Base-by-base conservation (phyloP, 345 rosid species). In the Salix dunnii region DNA sequence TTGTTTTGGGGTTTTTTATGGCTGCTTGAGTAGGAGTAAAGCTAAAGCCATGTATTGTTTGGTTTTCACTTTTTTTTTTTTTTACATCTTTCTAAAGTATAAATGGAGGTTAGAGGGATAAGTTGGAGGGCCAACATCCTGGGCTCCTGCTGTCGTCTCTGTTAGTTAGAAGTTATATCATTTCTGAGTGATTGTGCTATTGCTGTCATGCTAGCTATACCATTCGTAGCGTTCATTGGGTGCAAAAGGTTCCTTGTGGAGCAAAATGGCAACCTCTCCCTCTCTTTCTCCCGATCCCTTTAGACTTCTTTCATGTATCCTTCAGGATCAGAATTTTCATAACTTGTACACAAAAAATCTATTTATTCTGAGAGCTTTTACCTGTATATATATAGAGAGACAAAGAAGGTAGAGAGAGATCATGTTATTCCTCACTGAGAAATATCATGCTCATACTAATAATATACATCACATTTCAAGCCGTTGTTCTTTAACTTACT, bases 1-100 rank as follows among this genome's bases (percentile, higher is more conserved):
- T 5, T 16, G 35, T 40, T 2, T 40, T 40, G 46, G 46, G 55
- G 72, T 67, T 14, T 46, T 60, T 63, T 70, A 77, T 79, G 48
- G 81, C 76, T 38, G 83, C 66, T 88, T 79, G 96, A 92, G 94
- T 94, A 91, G 83, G 87, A 85, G 92, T 91, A 81, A 91, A 88
- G 92, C 79, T 65, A 91, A 91, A 89, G 95, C 72, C 71, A 83
- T 69, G 76, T 68, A 68, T 60, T 80, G 63, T 73, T 68, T 74
- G 58, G 28, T 75, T 71, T 21, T 43, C 63, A 27, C 53, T 20
- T 20, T 36, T 71, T 65, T 25, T 23, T 8, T 2, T 70, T 33
- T 0, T 35, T 35, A 35, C 36, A 31, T 25, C 1, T 27, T 63
- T 48, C 1, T 18, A 46, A 33, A 31, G 36, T 27, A 65, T 64